These are phyloP conservation scores for Cercospora sesami DNA, from an alignment of 2,329 filamentous ascomycete genomes.

Conservation along the genomic window DNA sequence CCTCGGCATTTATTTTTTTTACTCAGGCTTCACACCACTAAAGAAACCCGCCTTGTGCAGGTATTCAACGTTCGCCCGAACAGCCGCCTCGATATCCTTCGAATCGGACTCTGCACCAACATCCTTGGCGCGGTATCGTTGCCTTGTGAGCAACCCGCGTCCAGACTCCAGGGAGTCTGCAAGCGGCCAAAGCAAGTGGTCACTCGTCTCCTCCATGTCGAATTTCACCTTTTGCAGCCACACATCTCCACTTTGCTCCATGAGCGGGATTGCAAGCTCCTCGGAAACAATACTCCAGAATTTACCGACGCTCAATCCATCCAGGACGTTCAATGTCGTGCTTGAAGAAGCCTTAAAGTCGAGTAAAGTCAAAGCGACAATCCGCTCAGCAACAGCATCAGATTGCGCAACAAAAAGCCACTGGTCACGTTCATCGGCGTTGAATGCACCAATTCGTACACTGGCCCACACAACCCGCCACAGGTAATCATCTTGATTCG, in stretches of 20 bases:
- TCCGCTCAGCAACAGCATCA: neutral
- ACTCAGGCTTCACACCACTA: no score
- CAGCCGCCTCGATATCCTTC: no score
- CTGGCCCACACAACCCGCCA: slow-evolving; percentile 12
- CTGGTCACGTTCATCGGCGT: neutral
- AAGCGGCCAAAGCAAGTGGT: neutral
- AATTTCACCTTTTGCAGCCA: neutral
- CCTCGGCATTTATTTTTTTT: no score
- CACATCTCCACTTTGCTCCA: neutral
- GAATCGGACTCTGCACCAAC: no score
- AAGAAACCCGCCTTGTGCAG: no score
- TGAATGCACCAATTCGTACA: neutral
- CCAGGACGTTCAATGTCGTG: neutral
- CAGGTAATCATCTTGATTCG: slow-evolving; percentile 14
- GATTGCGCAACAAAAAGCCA: neutral
- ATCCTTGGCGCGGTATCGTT: no score
- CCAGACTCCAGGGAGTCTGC: neutral
- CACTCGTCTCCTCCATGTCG: neutral
- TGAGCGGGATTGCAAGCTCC: neutral
- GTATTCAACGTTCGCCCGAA: no score
- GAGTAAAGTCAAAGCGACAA: neutral
- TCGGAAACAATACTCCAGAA: neutral
- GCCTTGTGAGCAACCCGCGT: neutral
- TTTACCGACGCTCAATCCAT: neutral
- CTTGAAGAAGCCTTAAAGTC: neutral